Evolutionary conservation across 805 yeast species (phyloP).

Genomic region (Scheffersomyces stipitis): DNA sequence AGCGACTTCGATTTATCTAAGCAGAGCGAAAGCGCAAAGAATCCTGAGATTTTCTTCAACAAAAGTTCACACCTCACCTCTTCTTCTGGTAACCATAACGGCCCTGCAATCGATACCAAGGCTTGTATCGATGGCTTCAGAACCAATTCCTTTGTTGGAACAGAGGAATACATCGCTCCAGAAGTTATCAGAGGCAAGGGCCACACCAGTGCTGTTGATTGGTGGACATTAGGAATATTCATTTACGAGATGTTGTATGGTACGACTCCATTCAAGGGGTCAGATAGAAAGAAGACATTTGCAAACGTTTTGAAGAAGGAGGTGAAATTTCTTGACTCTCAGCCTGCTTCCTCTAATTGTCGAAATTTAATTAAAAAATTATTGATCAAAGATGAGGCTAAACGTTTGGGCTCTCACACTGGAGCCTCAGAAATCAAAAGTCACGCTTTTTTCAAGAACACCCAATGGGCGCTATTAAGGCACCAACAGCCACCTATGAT

Average conservation of each 20-base stretch:
- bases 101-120: slow-evolving; percentile 83
- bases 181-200: slow-evolving; percentile 97
- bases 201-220: slow-evolving; percentile 96
- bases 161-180: slow-evolving; percentile 98
- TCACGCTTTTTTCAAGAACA: slow-evolving; percentile 86
- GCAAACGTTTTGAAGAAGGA: slow-evolving; percentile 83
- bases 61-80: slow-evolving; percentile 14
- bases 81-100: slow-evolving; percentile 25
- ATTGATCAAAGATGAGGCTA: slow-evolving; percentile 82
- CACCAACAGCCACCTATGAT: slow-evolving; percentile 95
- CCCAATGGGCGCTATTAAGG: slow-evolving; percentile 93
- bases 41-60: slow-evolving; percentile 62
- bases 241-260: slow-evolving; percentile 94
- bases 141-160: slow-evolving; percentile 97
- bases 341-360: slow-evolving; percentile 69
- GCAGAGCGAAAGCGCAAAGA: slow-evolving; percentile 74
- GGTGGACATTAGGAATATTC: slow-evolving; percentile 98
- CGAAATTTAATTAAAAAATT: slow-evolving; percentile 77
- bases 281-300: slow-evolving; percentile 84
- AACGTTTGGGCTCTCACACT: slow-evolving; percentile 84
- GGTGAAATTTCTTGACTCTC: slow-evolving; percentile 71
- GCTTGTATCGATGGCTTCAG: slow-evolving; percentile 94
- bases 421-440: slow-evolving; percentile 95
- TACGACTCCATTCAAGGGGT: slow-evolving; percentile 94
- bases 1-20: slow-evolving; percentile 95